These are phyloP conservation scores for Przewalskia tangutica DNA, from an alignment of 257 asterid genomes.

Conservation along the genomic window DNA sequence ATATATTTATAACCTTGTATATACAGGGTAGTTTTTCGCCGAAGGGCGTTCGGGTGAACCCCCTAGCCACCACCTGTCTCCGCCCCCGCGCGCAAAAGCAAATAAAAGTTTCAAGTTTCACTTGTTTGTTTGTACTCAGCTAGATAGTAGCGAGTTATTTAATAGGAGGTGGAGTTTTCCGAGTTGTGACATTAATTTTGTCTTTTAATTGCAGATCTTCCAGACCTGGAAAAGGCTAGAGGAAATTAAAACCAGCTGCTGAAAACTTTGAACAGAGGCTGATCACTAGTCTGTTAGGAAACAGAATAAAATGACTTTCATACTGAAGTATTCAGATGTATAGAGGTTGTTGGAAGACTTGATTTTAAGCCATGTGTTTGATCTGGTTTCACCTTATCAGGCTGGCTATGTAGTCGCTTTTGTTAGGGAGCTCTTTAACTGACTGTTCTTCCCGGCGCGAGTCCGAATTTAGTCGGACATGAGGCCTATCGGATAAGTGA, in stretches of 20 bases:
- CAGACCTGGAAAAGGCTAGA: constrained; percentile 76
- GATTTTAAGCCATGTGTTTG: neutral
- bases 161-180: neutral
- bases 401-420: neutral
- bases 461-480: neutral
- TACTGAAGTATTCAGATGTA: neutral
- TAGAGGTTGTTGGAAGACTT: neutral
- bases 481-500: neutral
- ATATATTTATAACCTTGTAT: too few relatives aligned
- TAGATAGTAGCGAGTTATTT: neutral
- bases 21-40: too few relatives aligned
- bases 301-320: neutral
- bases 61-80: too few relatives aligned
- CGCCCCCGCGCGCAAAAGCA: neutral
- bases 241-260: constrained; percentile 19
- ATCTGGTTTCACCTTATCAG: neutral
- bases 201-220: constrained; percentile 55
- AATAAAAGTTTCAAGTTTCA: neutral
- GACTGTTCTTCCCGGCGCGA: neutral
- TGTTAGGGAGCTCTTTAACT: neutral
- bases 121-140: neutral
- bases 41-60: too few relatives aligned
- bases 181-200: neutral
- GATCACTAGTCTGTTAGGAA: neutral
- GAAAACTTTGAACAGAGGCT: neutral